A percentile compares a stretch with the other conserved stretches of the same genome.
phyloP scores from a whole-genome alignment of 2,329 filamentous ascomycete genomes.

The Curvularia hawaiiensis region DNA sequence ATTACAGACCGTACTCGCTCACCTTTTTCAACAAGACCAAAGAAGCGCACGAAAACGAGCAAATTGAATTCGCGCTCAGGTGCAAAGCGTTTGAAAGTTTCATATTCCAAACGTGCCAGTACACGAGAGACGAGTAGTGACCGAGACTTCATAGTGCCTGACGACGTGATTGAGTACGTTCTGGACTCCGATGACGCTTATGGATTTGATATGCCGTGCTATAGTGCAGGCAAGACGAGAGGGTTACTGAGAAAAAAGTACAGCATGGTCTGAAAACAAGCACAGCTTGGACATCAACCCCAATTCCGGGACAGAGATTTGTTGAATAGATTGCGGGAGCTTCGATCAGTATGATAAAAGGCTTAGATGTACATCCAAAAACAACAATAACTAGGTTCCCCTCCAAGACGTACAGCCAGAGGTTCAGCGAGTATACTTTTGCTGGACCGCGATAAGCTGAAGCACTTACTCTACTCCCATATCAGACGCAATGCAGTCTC shows the following conservation, averaged over 20 bases:
- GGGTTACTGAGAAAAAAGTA: not conserved
- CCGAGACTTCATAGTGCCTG: slow-evolving; percentile 8
- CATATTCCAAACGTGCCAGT: not conserved
- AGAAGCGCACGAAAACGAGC: not conserved
- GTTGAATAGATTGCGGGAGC: not conserved
- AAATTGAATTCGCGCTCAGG: not conserved
- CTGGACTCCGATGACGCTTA: not conserved
- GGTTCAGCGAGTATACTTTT: not conserved
- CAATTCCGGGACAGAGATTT: not conserved
- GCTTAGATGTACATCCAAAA: not conserved
- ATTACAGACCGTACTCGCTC: not conserved
- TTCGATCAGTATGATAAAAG: not conserved
- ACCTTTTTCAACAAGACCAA: not conserved
- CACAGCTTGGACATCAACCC: not conserved
- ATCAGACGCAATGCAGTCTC: not conserved
- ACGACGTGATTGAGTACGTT: slow-evolving; percentile 2
- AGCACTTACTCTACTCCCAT: not conserved
- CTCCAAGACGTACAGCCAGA: not conserved
- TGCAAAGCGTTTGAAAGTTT: not conserved
- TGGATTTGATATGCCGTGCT: not conserved
- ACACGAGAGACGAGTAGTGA: slow-evolving; percentile 9
- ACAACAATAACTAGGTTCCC: not conserved
- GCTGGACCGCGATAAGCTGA: not conserved
- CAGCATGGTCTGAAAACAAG: not conserved
- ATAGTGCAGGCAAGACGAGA: not conserved